These are phyloP conservation scores for Staphylotrichum longicolle DNA, from an alignment of 495 filamentous ascomycete species.

Conservation along the genomic window DNA sequence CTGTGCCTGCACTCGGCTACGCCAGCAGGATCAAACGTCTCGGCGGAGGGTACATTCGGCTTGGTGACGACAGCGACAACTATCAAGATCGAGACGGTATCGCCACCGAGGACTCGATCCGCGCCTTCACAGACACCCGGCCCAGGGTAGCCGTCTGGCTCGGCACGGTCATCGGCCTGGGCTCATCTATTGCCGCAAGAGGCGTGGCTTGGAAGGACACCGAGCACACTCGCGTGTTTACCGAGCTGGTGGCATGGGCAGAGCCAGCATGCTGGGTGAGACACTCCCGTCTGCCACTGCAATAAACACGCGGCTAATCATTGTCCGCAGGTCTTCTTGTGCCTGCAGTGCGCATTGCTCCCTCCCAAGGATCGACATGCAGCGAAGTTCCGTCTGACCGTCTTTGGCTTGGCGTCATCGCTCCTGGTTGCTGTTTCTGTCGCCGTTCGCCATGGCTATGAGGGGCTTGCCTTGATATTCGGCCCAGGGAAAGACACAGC, in stretches of 20 bases:
- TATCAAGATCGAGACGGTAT: constrained; percentile 56
- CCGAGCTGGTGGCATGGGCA: constrained; percentile 26
- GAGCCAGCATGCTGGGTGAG: constrained; percentile 37
- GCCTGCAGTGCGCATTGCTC: constrained; percentile 33
- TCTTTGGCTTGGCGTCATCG: constrained; percentile 37
- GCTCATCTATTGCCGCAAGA: constrained; percentile 29
- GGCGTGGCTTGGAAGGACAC: constrained; percentile 21
- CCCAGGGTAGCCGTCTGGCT: constrained; percentile 40
- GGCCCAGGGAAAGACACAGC: neutral
- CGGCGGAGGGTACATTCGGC: constrained; percentile 2
- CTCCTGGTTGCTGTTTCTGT: constrained; percentile 27
- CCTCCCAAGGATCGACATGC: constrained; percentile 26
- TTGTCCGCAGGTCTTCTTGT: constrained; percentile 22
- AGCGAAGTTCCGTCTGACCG: constrained; percentile 33
- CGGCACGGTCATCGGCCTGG: constrained; percentile 37
- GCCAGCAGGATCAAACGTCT: neutral
- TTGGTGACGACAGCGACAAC: constrained; percentile 7
- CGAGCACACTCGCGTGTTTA: neutral
- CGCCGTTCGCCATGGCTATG: constrained; percentile 29
- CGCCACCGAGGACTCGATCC: constrained; percentile 50
- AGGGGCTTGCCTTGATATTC: constrained; percentile 16
- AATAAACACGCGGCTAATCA: constrained; percentile 2
- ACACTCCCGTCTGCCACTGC: neutral
- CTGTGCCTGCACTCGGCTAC: constrained; percentile 16
- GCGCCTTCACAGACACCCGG: constrained; percentile 40